These are phyloP conservation scores for Microascus cirrosus DNA, from an alignment of 2,329 filamentous ascomycete species.

Conservation along the genomic window DNA sequence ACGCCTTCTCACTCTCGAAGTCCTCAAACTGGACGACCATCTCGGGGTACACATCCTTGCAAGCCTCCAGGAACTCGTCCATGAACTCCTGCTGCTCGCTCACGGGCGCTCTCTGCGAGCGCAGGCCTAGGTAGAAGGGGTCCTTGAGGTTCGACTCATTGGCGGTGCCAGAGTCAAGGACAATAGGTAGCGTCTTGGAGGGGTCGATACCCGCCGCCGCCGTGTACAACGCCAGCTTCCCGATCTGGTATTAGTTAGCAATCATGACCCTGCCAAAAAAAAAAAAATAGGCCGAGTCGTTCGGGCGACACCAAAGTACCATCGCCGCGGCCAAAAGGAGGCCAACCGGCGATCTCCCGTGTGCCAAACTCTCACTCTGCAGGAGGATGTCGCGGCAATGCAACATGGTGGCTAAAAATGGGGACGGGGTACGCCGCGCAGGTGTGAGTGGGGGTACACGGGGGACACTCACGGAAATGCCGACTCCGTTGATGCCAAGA, in stretches of 20 bases:
- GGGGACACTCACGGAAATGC: conserved; percentile 63
- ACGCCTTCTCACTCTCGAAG: conserved; percentile 86
- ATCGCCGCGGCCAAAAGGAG: neutral
- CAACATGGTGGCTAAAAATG: neutral
- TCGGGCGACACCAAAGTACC: neutral
- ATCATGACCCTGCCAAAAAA: neutral
- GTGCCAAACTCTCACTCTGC: neutral
- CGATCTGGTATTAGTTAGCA: conserved; percentile 41
- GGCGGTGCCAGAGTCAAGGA: conserved; percentile 55
- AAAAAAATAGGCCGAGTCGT: neutral
- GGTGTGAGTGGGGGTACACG: neutral
- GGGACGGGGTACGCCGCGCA: neutral
- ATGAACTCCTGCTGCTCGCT: conserved; percentile 82
- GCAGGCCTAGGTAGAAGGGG: conserved; percentile 79
- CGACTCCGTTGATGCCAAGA: conserved; percentile 92
- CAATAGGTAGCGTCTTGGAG: conserved; percentile 65
- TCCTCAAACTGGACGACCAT: conserved; percentile 90
- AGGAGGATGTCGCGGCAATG: neutral
- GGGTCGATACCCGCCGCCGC: conserved; percentile 92
- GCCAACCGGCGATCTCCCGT: neutral
- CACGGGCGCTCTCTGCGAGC: conserved; percentile 66
- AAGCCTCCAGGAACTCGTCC: conserved; percentile 93
- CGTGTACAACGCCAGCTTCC: conserved; percentile 91
- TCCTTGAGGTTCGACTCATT: conserved; percentile 57
- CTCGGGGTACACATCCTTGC: conserved; percentile 58